Conservation (phyloP, 768 basidiomycete genomes). For the Paxillus ammoniavirescens region DNA sequence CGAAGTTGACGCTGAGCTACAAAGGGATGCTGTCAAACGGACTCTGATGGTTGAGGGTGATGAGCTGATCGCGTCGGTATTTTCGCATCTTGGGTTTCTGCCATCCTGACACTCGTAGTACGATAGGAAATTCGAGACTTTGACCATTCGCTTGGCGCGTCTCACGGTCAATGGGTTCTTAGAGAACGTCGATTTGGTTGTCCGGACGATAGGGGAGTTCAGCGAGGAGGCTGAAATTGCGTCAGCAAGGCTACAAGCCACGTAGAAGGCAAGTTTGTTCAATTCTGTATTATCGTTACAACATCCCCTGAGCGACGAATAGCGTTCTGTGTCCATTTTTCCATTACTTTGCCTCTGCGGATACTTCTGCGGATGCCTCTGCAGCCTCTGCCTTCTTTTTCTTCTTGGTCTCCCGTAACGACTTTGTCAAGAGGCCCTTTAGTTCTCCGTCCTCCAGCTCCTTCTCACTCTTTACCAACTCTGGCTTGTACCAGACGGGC, state of each 20-base stretch:
- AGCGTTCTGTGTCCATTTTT: conserved; percentile 18
- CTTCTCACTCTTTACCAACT: conserved; percentile 87
- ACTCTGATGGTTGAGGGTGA: conserved; percentile 65
- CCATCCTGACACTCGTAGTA: conserved; percentile 1
- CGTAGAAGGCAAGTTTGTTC: conserved; percentile 8
- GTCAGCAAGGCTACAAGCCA: conserved; percentile 6
- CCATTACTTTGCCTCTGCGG: conserved; percentile 25
- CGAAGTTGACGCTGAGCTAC: conserved; percentile 84
- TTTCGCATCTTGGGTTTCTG: neutral
- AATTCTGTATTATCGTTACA: conserved; percentile 17
- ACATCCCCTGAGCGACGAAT: conserved; percentile 12
- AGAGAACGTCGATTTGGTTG: conserved; percentile 85
- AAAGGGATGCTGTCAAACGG: conserved; percentile 76
- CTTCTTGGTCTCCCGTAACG: conserved; percentile 88
- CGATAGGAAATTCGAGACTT: conserved; percentile 64
- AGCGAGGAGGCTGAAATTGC: conserved; percentile 56
- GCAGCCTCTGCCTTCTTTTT: conserved; percentile 74
- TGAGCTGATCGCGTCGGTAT: conserved; percentile 71
- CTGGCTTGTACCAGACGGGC: conserved; percentile 91
- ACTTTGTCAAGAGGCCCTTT: conserved; percentile 74
- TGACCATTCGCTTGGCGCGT: conserved; percentile 84
- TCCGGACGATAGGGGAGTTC: conserved; percentile 80
- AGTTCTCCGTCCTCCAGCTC: conserved; percentile 86
- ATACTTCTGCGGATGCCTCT: conserved; percentile 34
- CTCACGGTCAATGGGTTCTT: conserved; percentile 83